Base-by-base conservation (phyloP, 129 eudicot species). In the Arctium lappa region DNA sequence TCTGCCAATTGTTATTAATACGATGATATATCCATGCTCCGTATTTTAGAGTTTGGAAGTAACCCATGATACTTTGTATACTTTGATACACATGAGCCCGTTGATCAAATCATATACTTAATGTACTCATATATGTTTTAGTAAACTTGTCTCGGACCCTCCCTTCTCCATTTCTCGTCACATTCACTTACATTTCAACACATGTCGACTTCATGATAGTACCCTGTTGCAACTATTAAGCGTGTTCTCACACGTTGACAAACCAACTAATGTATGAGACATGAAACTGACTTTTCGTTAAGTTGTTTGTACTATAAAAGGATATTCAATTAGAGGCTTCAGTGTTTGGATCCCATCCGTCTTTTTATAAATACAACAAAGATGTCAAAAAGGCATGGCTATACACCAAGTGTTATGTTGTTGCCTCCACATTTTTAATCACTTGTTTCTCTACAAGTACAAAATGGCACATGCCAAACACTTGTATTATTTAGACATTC, bases 361-460 rank as follows among this genome's bases (percentile, higher is more conserved):
- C 62, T 78, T 63, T 63, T 79, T 84, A 62, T 84, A 63, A 66
- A 84, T 84, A 80, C 80, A 72, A 78, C 83, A 84, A 84, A 84
- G 80, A 84, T 84, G 83, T 84, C 83, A 84, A 84, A 78, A 84
- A 73, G 79, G 87, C 75, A 84, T 84, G 63, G 80, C 79, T 79
- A 84, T 62, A 62, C 76, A 79, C 80, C 80, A 79, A 84, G 75
- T 72, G 87, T 60, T 73, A 79, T 84, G 80, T 79, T 79, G 44
- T 73, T 84, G 87, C 70, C 73, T 84, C 87, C 83, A 65, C 83
- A 84, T 79, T 79, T 84, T 69, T 22, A 84, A 73, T 84, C 76
- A 84, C 87, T 79, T 42, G 83, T 73, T 84, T 79, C 69, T 79
- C 60, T 73, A 79, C 72, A 79, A 84, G 87, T 84, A 84, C 87